phyloP scores from a whole-genome alignment of 2,329 filamentous ascomycete species.

The Hypocreales sp. region DNA sequence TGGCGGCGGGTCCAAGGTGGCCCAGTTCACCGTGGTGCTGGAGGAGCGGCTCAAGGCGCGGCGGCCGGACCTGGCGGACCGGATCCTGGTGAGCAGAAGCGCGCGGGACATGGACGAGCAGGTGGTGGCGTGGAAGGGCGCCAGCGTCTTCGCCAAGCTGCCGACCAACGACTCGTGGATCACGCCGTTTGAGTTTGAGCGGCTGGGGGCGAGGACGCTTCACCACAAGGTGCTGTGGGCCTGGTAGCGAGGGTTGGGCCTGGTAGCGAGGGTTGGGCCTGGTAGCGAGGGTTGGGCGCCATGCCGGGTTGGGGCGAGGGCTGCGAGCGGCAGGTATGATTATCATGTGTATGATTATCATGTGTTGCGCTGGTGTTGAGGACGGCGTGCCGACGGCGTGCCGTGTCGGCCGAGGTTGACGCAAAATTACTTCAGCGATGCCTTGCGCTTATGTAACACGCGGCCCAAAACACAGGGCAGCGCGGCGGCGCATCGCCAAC shows the following conservation, averaged over 20 bases:
- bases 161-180: conserved; percentile 95
- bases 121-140: conserved; percentile 96
- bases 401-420: no score
- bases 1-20: conserved; percentile 69
- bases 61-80: conserved; percentile 42
- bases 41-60: conserved; percentile 66
- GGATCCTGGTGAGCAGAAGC: conserved; percentile 49
- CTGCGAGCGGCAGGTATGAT: no score
- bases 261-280: conserved; percentile 40
- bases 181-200: conserved; percentile 72
- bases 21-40: conserved; percentile 64
- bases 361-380: no score
- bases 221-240: conserved; percentile 65
- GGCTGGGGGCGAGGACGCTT: conserved; percentile 64
- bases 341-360: no score
- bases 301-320: no score
- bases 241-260: conserved; percentile 37
- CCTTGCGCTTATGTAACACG: no score
- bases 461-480: no score
- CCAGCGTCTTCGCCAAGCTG: conserved; percentile 87
- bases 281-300: conserved; percentile 37
- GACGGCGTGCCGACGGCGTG: no score
- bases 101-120: conserved; percentile 92
- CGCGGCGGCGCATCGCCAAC: no score
- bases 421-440: no score